Percentiles rank a stretch among this genome's conserved stretches.
These are phyloP conservation scores for Colletotrichum agaves DNA, from an alignment of 2,329 filamentous ascomycete species.

Conservation along the genomic window DNA sequence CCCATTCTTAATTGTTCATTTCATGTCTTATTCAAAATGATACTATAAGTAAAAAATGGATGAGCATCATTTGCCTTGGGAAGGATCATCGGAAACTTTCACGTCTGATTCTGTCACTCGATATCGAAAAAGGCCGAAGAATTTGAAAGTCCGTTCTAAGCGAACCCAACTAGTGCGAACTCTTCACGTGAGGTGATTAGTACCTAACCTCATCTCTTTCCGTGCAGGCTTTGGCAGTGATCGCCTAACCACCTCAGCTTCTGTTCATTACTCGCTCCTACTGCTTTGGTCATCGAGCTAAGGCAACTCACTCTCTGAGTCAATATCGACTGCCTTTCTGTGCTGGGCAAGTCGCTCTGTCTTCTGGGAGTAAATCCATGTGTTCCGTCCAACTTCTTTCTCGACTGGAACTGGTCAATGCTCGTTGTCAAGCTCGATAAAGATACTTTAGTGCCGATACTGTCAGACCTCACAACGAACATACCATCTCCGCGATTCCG, in stretches of 20 bases:
- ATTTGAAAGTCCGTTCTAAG: not conserved
- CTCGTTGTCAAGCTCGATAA: no score
- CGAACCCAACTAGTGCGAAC: not conserved
- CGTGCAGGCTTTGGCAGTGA: not conserved
- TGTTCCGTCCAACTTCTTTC: not conserved
- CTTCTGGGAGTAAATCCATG: not conserved
- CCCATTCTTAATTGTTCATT: not conserved
- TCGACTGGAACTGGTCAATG: not conserved
- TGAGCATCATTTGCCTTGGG: not conserved
- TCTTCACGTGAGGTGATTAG: no score
- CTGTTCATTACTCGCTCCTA: not conserved
- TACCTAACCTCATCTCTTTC: no score
- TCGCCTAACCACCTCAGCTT: no score
- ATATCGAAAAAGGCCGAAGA: not conserved
- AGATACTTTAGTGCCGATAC: no score
- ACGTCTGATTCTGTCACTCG: not conserved
- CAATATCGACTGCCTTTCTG: not conserved
- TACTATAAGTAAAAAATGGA: not conserved
- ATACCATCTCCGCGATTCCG: not conserved
- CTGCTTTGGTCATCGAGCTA: not conserved
- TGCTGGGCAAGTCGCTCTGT: no score
- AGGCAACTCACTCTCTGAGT: not conserved
- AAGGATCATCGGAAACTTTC: not conserved
- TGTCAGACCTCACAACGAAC: no score
- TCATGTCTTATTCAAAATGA: constrained; percentile 1